These are phyloP conservation scores for Hemisphaericaspora lyxosophila DNA, from an alignment of 1,139 yeast genomes.

Conservation along the genomic window DNA sequence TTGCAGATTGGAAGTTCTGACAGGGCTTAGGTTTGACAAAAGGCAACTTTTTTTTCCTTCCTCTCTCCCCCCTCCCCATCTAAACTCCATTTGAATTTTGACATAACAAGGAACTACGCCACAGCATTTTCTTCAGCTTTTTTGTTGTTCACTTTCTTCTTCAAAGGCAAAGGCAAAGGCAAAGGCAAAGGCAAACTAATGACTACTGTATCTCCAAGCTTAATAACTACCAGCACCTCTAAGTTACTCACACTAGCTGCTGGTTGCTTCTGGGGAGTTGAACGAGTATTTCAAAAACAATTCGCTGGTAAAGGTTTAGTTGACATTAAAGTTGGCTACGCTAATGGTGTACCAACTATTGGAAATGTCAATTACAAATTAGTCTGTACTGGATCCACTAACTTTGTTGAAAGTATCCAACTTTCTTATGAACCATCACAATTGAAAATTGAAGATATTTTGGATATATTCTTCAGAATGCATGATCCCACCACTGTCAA, in stretches of 20 bases:
- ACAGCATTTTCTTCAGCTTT: too few species aligned
- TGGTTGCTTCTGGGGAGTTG: slow-evolving; percentile 97
- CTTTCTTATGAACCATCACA: slow-evolving; percentile 72
- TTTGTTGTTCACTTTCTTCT: too few species aligned
- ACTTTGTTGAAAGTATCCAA: slow-evolving; percentile 78
- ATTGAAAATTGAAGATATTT: slow-evolving; percentile 58
- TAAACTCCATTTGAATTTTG: too few species aligned
- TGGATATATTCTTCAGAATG: slow-evolving; percentile 84
- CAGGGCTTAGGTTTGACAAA: too few species aligned
- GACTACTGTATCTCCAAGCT: slow-evolving; percentile 34
- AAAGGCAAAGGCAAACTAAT: too few species aligned
- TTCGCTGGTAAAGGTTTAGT: slow-evolving; percentile 61
- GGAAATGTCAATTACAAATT: slow-evolving; percentile 65
- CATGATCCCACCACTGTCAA: slow-evolving; percentile 69
- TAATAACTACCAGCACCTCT: slow-evolving; percentile 38
- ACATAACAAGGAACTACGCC: too few species aligned
- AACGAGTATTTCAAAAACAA: slow-evolving; percentile 73
- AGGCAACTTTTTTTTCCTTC: too few species aligned
- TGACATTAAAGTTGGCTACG: slow-evolving; percentile 84
- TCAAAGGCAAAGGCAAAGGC: too few species aligned
- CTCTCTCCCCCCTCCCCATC: too few species aligned
- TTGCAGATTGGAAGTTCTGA: background rate
- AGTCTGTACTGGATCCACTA: slow-evolving; percentile 75
- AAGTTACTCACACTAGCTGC: slow-evolving; percentile 66
- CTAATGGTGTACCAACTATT: slow-evolving; percentile 62